Percentiles rank a stretch among this genome's conserved stretches.
Evolutionary conservation across 441 rosid genomes (phyloP).

Genomic region (Populus hybrid): DNA sequence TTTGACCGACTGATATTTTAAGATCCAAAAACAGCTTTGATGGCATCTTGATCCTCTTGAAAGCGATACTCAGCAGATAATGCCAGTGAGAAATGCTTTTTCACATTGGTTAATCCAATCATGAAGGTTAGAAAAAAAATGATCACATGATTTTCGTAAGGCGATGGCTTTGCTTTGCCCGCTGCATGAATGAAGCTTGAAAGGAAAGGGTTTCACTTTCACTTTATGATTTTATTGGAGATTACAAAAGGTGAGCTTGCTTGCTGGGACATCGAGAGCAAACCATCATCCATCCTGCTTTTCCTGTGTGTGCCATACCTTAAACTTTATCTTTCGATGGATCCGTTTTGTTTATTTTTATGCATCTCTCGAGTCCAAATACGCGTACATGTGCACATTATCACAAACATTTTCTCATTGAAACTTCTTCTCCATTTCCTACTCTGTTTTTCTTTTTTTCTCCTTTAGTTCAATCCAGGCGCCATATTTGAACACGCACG

Average conservation of each 20-base stretch:
- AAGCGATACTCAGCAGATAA: not conserved
- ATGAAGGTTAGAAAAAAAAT: not conserved
- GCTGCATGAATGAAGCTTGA: not conserved
- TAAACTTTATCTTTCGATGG: not conserved
- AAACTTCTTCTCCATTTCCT: not conserved
- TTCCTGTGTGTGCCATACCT: not conserved
- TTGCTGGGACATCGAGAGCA: conserved; percentile 31
- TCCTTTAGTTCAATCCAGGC: not conserved
- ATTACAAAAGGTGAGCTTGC: conserved; percentile 38
- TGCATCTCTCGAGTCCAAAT: not conserved
- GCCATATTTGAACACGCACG: not conserved
- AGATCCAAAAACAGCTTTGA: not conserved
- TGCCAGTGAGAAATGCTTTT: not conserved
- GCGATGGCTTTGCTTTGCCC: too few species aligned
- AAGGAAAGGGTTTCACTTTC: conserved; percentile 22
- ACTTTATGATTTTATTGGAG: conserved; percentile 34
- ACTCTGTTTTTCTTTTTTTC: not conserved
- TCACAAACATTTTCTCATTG: not conserved
- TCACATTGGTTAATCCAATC: not conserved
- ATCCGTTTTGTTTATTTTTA: not conserved
- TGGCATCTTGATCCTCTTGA: not conserved
- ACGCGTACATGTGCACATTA: not conserved
- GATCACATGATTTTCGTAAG: not conserved
- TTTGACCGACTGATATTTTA: conserved; percentile 8
- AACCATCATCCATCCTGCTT: conserved; percentile 21